Base-by-base conservation (phyloP, 495 filamentous ascomycete genomes). In the Aspergillus nidulans region DNA sequence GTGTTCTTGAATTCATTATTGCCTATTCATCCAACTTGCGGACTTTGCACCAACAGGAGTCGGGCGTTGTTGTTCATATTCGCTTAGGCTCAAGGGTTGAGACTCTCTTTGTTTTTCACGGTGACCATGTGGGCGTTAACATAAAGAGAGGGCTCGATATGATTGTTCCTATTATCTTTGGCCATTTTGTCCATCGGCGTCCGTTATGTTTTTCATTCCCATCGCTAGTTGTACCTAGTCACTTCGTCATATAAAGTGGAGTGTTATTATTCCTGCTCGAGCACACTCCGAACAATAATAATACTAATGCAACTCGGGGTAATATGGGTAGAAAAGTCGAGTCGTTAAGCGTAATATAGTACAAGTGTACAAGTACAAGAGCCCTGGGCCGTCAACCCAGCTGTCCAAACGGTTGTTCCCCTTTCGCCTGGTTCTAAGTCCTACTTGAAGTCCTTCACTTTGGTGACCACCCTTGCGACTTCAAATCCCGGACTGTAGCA, bases 401-500 rank as follows among this genome's bases (percentile, higher is more conserved):
- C 6, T 18, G 23, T 19, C 13, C 24, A 28, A 47, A 16, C 13
- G 25, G 40, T 3, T 48, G n/a, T n/a, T n/a, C n/a, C n/a, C n/a
- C 32, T 13, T 46, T 55, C 26, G n/a, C 36, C 36, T 25, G 23
- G n/a, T 59, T 41, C 53, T 63, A 23, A 47, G 57, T 20, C 41
- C 24, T n/a, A n/a, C n/a, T n/a, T n/a, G n/a, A n/a, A n/a, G n/a
- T n/a, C 44, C 20, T 16, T 63, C 57, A 55, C 56, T 52, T 51
- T 16, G 76, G 60, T 20, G 65, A 62, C 67, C 71, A 69, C 3
- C 72, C 71, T 47, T 74, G 60, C 18, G 64, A 59, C 69, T 89
- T 78, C 65, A 80, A 65, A 55, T 81, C 77, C 23, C 87, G 57
- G 23, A 78, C 67, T 55, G 63, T 72, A n/a, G 67, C 67, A 38